phyloP scores from a whole-genome alignment of 768 basidiomycete genomes.

The Phylloporus sp. region DNA sequence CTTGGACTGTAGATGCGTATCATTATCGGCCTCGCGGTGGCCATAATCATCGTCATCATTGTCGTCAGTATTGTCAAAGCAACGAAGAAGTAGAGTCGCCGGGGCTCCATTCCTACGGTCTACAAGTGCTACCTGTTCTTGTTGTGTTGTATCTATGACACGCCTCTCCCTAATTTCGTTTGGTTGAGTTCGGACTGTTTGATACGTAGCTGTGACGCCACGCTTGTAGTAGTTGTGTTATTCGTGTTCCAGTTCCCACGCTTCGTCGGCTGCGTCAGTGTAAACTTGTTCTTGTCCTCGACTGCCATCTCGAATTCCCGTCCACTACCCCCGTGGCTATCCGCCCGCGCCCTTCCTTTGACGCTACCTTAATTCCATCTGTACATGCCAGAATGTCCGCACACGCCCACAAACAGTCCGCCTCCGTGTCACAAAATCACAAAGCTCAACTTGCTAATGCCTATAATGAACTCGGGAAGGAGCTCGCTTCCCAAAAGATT shows the following conservation, averaged over 20 bases:
- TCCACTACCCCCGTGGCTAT: slow-evolving; percentile 26
- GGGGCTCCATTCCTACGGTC: slow-evolving; percentile 2
- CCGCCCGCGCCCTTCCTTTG: slow-evolving; percentile 35
- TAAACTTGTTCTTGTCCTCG: slow-evolving; percentile 13
- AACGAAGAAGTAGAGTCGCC: slow-evolving; percentile 45
- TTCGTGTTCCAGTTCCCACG: slow-evolving; percentile 19
- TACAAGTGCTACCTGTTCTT: slow-evolving; percentile 20
- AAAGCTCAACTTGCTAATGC: slow-evolving; percentile 89
- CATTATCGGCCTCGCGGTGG: slow-evolving; percentile 88
- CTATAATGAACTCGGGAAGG: slow-evolving; percentile 96
- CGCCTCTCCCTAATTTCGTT: slow-evolving; percentile 29
- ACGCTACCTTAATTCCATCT: slow-evolving; percentile 23
- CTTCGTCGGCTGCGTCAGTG: not conserved
- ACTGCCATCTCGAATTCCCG: slow-evolving; percentile 17
- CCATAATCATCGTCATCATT: slow-evolving; percentile 90
- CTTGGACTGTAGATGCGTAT: slow-evolving; percentile 74
- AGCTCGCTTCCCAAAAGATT: slow-evolving; percentile 85
- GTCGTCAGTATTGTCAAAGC: slow-evolving; percentile 93
- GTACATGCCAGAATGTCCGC: slow-evolving; percentile 41
- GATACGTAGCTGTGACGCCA: slow-evolving; percentile 17
- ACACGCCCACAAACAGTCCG: slow-evolving; percentile 56
- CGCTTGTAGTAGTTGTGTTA: slow-evolving; percentile 24
- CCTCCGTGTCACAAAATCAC: slow-evolving; percentile 66
- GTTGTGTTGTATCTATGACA: slow-evolving; percentile 45
- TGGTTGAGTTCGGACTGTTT: slow-evolving; percentile 20